Evolutionary conservation across 345 rosid species (phyloP).

Genomic region (Lumnitzera racemosa): DNA sequence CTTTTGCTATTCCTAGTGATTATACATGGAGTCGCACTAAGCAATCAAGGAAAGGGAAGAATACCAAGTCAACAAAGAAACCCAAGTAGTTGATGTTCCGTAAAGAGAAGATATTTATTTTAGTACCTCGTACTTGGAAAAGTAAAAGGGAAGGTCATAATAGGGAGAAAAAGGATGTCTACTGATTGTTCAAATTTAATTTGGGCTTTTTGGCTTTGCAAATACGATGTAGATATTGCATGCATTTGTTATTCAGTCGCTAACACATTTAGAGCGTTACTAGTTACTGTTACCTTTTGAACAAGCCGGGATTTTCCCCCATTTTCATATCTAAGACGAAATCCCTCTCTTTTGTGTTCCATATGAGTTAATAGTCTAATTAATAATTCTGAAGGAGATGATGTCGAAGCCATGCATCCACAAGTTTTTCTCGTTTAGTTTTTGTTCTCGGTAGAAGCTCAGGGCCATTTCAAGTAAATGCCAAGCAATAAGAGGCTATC

Average conservation of each 20-base stretch:
- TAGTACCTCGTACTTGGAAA: slow-evolving; percentile 1
- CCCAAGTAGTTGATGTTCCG: slow-evolving; percentile 24
- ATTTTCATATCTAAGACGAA: background rate
- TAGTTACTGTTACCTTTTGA: too few relatives aligned
- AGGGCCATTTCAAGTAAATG: too few relatives aligned
- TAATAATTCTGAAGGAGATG: too few relatives aligned
- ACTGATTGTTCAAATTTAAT: background rate
- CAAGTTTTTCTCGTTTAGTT: too few relatives aligned
- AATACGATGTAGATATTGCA: too few relatives aligned
- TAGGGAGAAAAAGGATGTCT: slow-evolving; percentile 1
- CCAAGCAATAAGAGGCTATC: too few relatives aligned
- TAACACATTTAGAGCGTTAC: too few relatives aligned
- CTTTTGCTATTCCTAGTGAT: slow-evolving; percentile 79
- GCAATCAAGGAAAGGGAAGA: slow-evolving; percentile 48
- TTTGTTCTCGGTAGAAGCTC: too few relatives aligned
- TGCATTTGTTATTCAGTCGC: too few relatives aligned
- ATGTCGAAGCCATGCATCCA: too few relatives aligned
- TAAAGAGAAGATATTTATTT: background rate
- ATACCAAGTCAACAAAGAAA: slow-evolving; percentile 49
- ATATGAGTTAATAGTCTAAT: background rate
- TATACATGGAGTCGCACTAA: slow-evolving; percentile 55
- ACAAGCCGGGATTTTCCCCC: background rate
- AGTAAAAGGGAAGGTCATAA: background rate
- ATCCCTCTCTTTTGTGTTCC: background rate
- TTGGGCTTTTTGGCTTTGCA: background rate